phyloP scores from a whole-genome alignment of 1,284 basidiomycete genomes.

The Athelia psychrophila region DNA sequence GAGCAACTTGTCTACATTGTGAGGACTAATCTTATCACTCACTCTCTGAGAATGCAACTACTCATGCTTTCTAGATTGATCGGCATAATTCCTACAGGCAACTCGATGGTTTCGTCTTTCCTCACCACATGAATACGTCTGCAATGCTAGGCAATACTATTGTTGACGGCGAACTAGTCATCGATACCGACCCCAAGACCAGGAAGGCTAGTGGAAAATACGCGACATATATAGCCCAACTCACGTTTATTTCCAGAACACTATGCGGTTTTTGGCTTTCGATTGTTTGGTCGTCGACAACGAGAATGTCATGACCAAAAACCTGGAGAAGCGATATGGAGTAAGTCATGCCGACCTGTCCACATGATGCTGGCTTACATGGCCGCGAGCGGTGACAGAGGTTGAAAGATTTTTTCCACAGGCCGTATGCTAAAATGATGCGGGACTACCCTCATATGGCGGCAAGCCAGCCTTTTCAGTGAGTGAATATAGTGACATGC shows the following conservation, averaged over 20 bases:
- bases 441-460: conserved; percentile 65
- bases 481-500: conserved; percentile 25
- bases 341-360: conserved; percentile 57
- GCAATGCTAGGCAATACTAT: conserved; percentile 76
- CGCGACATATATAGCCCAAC: neutral
- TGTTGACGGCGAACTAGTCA: conserved; percentile 93
- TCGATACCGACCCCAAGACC: conserved; percentile 81
- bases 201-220: conserved; percentile 49
- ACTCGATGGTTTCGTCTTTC: conserved; percentile 80
- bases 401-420: conserved; percentile 80
- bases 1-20: conserved; percentile 67
- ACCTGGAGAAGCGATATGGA: conserved; percentile 88
- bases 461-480: conserved; percentile 82
- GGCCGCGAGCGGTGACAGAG: conserved; percentile 55
- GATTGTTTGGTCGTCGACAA: conserved; percentile 90
- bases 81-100: conserved; percentile 88
- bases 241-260: conserved; percentile 51
- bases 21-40: too few relatives aligned
- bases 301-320: conserved; percentile 82
- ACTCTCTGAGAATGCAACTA: too few relatives aligned
- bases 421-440: conserved; percentile 76
- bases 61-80: conserved; percentile 78
- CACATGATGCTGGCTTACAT: too few relatives aligned
- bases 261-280: conserved; percentile 83
- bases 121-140: conserved; percentile 73